Percentiles rank a stretch among this genome's conserved stretches.
Evolutionary conservation across 1,139 yeast species (phyloP).

Genomic region (Blastobotrys proliferans): DNA sequence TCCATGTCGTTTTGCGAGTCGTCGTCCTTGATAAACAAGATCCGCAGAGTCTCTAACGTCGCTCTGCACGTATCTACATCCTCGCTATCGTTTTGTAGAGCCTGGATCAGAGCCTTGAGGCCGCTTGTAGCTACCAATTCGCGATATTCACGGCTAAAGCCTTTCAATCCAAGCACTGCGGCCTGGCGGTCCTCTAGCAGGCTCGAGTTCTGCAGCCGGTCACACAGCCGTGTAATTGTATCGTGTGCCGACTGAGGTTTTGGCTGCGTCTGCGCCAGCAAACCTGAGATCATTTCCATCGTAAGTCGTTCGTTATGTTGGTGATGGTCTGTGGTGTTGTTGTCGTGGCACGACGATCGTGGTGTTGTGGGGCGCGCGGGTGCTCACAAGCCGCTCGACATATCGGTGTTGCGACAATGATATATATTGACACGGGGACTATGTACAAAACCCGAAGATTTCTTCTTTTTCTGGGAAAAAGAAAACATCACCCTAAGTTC

Average conservation of each 20-base stretch:
- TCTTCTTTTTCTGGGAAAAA: too few relatives aligned
- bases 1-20: constrained; percentile 55
- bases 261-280: constrained; percentile 45
- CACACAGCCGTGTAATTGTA: constrained; percentile 84
- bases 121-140: constrained; percentile 91
- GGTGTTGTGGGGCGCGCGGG: neutral
- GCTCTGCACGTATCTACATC: constrained; percentile 78
- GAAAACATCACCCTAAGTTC: too few relatives aligned
- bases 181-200: constrained; percentile 83
- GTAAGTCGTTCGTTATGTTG: neutral
- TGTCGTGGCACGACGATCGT: neutral
- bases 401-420: too few relatives aligned
- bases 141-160: constrained; percentile 83
- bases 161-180: constrained; percentile 84
- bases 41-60: constrained; percentile 76
- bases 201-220: constrained; percentile 79
- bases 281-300: constrained; percentile 46
- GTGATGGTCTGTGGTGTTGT: neutral
- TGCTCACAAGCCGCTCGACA: neutral
- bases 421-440: too few relatives aligned
- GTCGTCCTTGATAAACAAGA: constrained; percentile 53
- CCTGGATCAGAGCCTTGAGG: constrained; percentile 64
- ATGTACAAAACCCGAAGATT: too few relatives aligned
- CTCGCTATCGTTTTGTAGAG: constrained; percentile 61
- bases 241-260: constrained; percentile 70